Base-by-base conservation (phyloP, 1,284 basidiomycete genomes). In the Hypsizygus ulmarius region DNA sequence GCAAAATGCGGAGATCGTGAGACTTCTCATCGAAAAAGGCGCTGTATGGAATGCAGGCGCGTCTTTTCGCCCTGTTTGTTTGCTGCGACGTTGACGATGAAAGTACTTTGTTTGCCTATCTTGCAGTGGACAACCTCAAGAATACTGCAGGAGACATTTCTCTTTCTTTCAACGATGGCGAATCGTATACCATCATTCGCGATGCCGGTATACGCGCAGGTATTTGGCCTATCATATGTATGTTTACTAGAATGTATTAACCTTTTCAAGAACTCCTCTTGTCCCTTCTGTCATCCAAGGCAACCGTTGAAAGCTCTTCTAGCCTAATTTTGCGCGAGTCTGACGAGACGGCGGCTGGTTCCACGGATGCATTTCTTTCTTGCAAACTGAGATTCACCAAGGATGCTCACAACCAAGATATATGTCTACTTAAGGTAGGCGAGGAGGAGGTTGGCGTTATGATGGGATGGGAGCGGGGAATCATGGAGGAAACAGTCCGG, bases 401-500 rank as follows among this genome's bases (percentile, higher is more conserved):
- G 32, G 93, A 95, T 60, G 72, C 78, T 27, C 67, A 82, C 30
- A 93, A 90, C 0, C 90, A 93, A 63, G 87, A 93, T 50, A 79
- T 93, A 19, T 93, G 90, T 56, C 67, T 89, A 18, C 70, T 95
- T 39, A 77, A 82, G 51, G 78, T 85, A 29, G 85, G 82, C 15
- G 81, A 82, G 43, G 84, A 82, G 36, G 80, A 87, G 65, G 80
- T 93, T 0, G 86, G 86, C 5, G 93, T 97, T 7, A 97, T 97
- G 94, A 97, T 97, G 93, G 91, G 91, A 1, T 96, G 93, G 93
- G 93, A 96, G 65, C 72, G 72, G 49, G 78, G 72, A 5, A 88
- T 97, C 59, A 97, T 92, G 89, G 64, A 73, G 55, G 72, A 80
- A 59, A 91, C 89, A 1, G 88, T 87, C 7, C 63, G 74, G 44